phyloP scores from a whole-genome alignment of 345 rosid genomes.

The Viola odorata region DNA sequence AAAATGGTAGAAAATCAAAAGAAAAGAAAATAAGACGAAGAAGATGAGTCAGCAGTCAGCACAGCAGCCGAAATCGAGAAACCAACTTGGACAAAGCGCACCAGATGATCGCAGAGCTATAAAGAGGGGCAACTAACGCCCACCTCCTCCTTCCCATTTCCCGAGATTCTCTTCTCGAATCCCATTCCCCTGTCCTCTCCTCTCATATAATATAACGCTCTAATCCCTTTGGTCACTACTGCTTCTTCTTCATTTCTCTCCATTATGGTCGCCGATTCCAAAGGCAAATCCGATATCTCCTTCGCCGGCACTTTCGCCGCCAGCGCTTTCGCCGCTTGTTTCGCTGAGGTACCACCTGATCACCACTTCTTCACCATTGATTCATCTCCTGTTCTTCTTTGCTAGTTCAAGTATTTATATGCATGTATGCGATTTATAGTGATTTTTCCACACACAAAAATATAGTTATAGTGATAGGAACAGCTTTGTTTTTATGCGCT shows the following conservation, averaged over 20 bases:
- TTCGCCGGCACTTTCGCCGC: conserved; percentile 70
- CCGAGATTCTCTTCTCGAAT: conserved; percentile 8
- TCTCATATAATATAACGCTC: neutral
- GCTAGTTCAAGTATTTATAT: neutral
- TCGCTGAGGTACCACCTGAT: conserved; percentile 57
- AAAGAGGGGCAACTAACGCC: neutral
- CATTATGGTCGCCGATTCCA: conserved; percentile 75
- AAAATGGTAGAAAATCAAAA: neutral
- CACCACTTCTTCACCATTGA: neutral
- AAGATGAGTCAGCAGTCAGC: neutral
- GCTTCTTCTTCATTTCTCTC: neutral
- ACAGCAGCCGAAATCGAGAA: neutral
- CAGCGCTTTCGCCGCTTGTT: conserved; percentile 95
- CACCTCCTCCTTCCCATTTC: conserved; percentile 1
- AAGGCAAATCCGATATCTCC: conserved; percentile 71
- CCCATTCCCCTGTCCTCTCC: neutral
- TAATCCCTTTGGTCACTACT: neutral
- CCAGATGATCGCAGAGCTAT: neutral
- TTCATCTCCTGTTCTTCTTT: too few species aligned
- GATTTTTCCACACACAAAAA: too few species aligned
- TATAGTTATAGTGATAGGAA: neutral
- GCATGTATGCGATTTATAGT: too few species aligned
- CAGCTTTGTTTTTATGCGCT: neutral
- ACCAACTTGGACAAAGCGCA: neutral
- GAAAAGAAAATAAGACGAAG: neutral